Conservation (phyloP, 1,284 basidiomycete species). For the Irpex sp. region DNA sequence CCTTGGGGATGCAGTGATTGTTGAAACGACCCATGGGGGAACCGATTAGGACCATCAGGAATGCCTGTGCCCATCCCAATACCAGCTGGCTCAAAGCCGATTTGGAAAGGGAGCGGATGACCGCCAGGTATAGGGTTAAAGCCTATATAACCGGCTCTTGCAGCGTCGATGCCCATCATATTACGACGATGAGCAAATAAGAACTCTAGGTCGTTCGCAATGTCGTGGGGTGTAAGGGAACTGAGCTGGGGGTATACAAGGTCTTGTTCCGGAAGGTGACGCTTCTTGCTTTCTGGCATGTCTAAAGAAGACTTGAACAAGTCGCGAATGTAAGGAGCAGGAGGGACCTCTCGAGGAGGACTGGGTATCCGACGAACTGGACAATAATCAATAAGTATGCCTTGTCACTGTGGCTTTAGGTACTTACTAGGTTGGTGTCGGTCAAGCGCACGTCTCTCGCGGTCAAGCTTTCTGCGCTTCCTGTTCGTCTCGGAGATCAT, state of each 20-base stretch:
- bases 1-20: constrained; percentile 12
- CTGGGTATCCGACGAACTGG: constrained; percentile 32
- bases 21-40: constrained; percentile 14
- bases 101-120: constrained; percentile 21
- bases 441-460: constrained; percentile 74
- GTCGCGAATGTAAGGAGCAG: constrained; percentile 31
- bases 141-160: constrained; percentile 25
- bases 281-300: constrained; percentile 18
- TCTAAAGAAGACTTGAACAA: constrained; percentile 30
- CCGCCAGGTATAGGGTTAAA: constrained; percentile 27
- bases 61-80: constrained; percentile 22
- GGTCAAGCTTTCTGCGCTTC: constrained; percentile 75
- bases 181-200: constrained; percentile 42
- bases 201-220: constrained; percentile 52
- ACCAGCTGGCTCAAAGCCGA: constrained; percentile 19
- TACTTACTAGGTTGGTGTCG: constrained; percentile 64
- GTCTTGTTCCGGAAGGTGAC: constrained; percentile 12
- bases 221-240: constrained; percentile 46
- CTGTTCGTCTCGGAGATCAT: constrained; percentile 83
- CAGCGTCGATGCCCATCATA: constrained; percentile 21
- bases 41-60: constrained; percentile 15
- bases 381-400: background rate
- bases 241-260: constrained; percentile 54
- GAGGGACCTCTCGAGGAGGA: constrained; percentile 26
- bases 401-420: background rate